These are phyloP conservation scores for Xylariaceae sp. DNA, from an alignment of 2,329 filamentous ascomycete genomes.

Conservation along the genomic window DNA sequence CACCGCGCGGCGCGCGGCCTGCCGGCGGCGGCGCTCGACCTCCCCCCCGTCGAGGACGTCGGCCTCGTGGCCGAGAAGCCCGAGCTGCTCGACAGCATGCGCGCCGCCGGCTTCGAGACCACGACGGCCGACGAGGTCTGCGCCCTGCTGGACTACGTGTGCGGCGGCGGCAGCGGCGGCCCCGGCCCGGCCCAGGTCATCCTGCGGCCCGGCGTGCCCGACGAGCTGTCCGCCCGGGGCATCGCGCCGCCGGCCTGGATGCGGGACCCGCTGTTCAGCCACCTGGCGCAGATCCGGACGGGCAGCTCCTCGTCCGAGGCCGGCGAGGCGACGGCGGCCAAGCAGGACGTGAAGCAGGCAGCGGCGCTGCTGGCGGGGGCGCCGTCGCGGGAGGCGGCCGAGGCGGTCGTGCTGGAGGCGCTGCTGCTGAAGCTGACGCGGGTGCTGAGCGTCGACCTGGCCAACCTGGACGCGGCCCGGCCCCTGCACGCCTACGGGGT, in stretches of 20 bases:
- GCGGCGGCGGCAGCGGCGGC: conserved; percentile 2
- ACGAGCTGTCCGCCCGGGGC: conserved; percentile 15
- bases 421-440: conserved; percentile 18
- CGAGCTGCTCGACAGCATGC: conserved; percentile 13
- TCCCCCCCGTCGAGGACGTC: conserved; percentile 10
- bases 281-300: conserved; percentile 10
- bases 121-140: conserved; percentile 8
- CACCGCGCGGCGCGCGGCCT: conserved; percentile 13
- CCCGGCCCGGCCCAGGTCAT: conserved; percentile 14
- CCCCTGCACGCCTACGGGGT: conserved; percentile 18
- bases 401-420: conserved; percentile 15
- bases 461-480: conserved; percentile 12
- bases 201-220: conserved; percentile 17
- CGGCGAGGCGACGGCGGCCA: not conserved
- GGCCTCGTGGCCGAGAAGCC: conserved; percentile 17
- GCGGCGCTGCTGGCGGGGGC: conserved; percentile 13
- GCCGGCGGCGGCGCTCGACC: conserved; percentile 14
- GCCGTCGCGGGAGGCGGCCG: conserved; percentile 13
- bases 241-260: conserved; percentile 14
- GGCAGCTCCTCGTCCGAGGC: not conserved
- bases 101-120: conserved; percentile 6
- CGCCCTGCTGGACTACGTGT: conserved; percentile 20
- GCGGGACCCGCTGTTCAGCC: conserved; percentile 17
- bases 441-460: conserved; percentile 15
- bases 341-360: conserved; percentile 9